Evolutionary conservation across 805 yeast species (phyloP).

Genomic region (Lipomyces yamanashiensis): DNA sequence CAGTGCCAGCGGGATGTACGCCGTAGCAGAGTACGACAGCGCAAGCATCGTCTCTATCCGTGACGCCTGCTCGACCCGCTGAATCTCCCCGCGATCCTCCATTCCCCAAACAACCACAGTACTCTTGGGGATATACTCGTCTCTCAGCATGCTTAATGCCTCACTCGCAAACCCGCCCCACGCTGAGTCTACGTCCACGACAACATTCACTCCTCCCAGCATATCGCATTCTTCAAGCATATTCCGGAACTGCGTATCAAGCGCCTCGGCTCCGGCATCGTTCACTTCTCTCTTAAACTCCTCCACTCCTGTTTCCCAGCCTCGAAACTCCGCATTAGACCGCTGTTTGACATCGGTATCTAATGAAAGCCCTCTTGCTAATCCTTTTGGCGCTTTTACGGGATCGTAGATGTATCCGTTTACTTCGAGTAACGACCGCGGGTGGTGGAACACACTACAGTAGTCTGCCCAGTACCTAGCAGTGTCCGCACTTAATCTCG

Average conservation of each 20-base stretch:
- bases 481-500: constrained; percentile 48
- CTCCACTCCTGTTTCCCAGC: constrained; percentile 57
- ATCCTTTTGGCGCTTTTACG: constrained; percentile 42
- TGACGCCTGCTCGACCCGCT: constrained; percentile 15
- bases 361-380: constrained; percentile 40
- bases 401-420: constrained; percentile 64
- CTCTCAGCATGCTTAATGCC: constrained; percentile 60
- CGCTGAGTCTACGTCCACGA: constrained; percentile 72
- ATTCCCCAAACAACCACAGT: constrained; percentile 55
- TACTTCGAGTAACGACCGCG: constrained; percentile 60
- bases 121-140: constrained; percentile 66
- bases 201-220: constrained; percentile 69
- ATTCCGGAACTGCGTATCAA: constrained; percentile 64
- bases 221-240: constrained; percentile 76
- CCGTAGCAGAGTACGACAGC: constrained; percentile 24
- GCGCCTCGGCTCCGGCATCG: constrained; percentile 49
- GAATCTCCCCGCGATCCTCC: constrained; percentile 33
- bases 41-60: constrained; percentile 23
- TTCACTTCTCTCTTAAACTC: constrained; percentile 55
- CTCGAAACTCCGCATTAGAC: constrained; percentile 37
- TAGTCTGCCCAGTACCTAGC: constrained; percentile 83
- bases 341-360: background rate
- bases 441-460: constrained; percentile 66
- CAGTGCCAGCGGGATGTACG: constrained; percentile 34
- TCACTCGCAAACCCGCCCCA: constrained; percentile 81